Evolutionary conservation across 2,329 filamentous ascomycete genomes (phyloP).

Genomic region (Bertia moriformis): DNA sequence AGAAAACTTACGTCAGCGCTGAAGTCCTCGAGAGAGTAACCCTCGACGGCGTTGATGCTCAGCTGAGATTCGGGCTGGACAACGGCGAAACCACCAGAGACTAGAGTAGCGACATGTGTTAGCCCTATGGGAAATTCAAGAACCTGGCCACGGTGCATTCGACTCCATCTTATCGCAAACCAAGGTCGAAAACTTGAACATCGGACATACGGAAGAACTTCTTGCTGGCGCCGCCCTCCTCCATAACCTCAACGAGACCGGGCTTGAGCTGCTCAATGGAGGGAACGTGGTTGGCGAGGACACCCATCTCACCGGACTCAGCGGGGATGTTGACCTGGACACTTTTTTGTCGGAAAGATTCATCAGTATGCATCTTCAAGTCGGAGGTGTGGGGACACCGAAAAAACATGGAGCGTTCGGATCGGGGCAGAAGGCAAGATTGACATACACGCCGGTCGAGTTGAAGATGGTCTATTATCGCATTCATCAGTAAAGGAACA

Average conservation of each 20-base stretch:
- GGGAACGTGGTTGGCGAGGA: conserved; percentile 96
- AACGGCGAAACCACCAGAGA: conserved; percentile 91
- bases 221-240: conserved; percentile 81
- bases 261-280: conserved; percentile 98
- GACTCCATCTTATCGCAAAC: too few relatives aligned
- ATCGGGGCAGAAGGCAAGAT: background rate
- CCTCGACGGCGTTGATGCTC: conserved; percentile 98
- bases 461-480: conserved; percentile 39
- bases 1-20: conserved; percentile 45
- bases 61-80: conserved; percentile 88
- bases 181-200: too few relatives aligned
- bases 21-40: conserved; percentile 88
- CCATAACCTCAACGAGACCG: conserved; percentile 84
- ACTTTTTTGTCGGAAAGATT: conserved; percentile 4
- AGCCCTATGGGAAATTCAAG: background rate
- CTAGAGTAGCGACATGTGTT: conserved; percentile 25
- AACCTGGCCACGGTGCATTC: too few relatives aligned
- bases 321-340: conserved; percentile 98
- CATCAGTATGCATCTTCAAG: background rate
- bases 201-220: conserved; percentile 84
- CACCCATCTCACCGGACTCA: conserved; percentile 97
- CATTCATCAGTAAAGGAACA: too few relatives aligned
- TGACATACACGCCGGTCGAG: conserved; percentile 36
- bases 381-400: too few relatives aligned
- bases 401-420: too few relatives aligned